Conservation (phyloP, 345 rosid species). For the Lumnitzera racemosa region DNA sequence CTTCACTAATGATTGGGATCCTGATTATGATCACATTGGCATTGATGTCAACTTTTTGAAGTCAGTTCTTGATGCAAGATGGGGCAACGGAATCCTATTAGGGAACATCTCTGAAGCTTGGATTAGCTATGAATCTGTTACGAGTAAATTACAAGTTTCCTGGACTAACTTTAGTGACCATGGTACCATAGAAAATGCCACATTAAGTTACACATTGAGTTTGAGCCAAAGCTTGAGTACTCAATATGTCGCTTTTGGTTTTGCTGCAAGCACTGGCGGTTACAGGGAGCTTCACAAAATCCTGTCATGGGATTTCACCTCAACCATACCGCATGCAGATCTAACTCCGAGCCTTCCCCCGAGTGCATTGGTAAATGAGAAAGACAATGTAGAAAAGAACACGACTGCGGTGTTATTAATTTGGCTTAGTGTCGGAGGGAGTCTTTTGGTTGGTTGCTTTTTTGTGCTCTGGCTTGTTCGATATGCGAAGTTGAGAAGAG, state of each 20-base stretch:
- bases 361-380: not conserved
- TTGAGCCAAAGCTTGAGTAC: slow-evolving; percentile 7
- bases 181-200: not conserved
- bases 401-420: not conserved
- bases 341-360: not conserved
- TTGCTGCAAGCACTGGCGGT: slow-evolving; percentile 21
- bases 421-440: not conserved
- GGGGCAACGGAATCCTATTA: slow-evolving; percentile 2
- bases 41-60: slow-evolving; percentile 17
- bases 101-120: slow-evolving; percentile 14
- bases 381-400: not conserved
- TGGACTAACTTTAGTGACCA: slow-evolving; percentile 10
- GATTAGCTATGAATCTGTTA: slow-evolving; percentile 21
- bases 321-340: not conserved
- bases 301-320: slow-evolving; percentile 16
- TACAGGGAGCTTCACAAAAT: slow-evolving; percentile 6
- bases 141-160: slow-evolving; percentile 5
- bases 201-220: slow-evolving; percentile 4
- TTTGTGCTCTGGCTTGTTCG: not conserved
- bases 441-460: not conserved
- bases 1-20: slow-evolving; percentile 14
- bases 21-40: slow-evolving; percentile 15
- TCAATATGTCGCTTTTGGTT: slow-evolving; percentile 19
- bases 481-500: no score
- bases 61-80: not conserved